Evolutionary conservation across 1,139 yeast genomes (phyloP).

Genomic region (Pichia sp.): DNA sequence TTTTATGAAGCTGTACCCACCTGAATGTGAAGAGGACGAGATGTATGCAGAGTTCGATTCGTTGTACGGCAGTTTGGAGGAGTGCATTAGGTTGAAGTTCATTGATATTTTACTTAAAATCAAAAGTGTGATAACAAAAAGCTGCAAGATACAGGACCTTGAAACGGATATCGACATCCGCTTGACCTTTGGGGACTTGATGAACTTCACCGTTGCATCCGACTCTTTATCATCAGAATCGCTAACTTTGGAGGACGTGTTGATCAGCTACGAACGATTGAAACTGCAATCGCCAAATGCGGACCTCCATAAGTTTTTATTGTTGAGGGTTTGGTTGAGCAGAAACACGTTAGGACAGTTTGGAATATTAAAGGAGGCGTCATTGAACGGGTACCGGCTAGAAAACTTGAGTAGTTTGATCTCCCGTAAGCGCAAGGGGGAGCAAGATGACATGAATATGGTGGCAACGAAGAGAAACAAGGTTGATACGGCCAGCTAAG

Average conservation of each 20-base stretch:
- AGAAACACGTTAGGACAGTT: conserved; percentile 7
- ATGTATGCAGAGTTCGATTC: conserved; percentile 22
- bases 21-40: conserved; percentile 23
- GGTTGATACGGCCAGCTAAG: background rate
- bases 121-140: conserved; percentile 19
- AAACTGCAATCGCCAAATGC: conserved; percentile 21
- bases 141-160: background rate
- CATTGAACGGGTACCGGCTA: conserved; percentile 7
- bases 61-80: conserved; percentile 23
- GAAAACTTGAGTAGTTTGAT: conserved; percentile 7
- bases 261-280: conserved; percentile 34
- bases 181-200: conserved; percentile 36
- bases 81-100: conserved; percentile 25
- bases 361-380: background rate
- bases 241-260: conserved; percentile 35
- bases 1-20: conserved; percentile 25
- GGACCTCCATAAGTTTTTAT: conserved; percentile 12
- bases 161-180: conserved; percentile 5
- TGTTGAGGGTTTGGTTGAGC: conserved; percentile 11
- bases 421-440: background rate
- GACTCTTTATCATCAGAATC: conserved; percentile 38
- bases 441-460: background rate
- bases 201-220: conserved; percentile 36
- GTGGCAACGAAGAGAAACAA: background rate
- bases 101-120: conserved; percentile 27